phyloP scores from a whole-genome alignment of 148 eudicot species.

The Euryodendron excelsum region DNA sequence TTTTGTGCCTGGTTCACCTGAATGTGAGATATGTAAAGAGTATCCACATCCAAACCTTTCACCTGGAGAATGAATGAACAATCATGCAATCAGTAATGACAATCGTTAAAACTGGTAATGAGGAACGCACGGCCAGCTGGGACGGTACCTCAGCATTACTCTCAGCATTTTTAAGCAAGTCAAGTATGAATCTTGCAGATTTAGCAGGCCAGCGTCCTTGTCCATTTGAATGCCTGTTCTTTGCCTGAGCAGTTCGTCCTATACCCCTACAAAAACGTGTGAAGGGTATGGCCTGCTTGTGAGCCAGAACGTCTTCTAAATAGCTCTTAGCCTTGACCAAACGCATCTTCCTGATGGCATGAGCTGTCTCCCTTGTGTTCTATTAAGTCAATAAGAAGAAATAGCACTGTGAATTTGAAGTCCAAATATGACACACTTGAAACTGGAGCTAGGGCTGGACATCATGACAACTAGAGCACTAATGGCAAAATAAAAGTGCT shows the following conservation, averaged over 20 bases:
- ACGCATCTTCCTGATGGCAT: slow-evolving; percentile 64
- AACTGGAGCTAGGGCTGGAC: background rate
- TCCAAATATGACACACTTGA: background rate
- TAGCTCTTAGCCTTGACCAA: slow-evolving; percentile 74
- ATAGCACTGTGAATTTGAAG: background rate
- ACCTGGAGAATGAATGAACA: slow-evolving; percentile 35
- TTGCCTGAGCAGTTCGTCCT: slow-evolving; percentile 90
- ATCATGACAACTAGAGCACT: background rate
- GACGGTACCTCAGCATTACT: slow-evolving; percentile 73
- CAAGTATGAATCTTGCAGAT: slow-evolving; percentile 72
- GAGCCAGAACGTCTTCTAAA: slow-evolving; percentile 77
- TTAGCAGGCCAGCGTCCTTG: slow-evolving; percentile 93
- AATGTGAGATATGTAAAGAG: slow-evolving; percentile 80
- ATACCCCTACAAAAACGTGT: slow-evolving; percentile 91
- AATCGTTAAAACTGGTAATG: background rate
- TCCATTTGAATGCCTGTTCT: slow-evolving; percentile 78
- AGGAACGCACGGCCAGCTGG: background rate
- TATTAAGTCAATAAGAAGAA: slow-evolving; percentile 16
- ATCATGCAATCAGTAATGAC: background rate
- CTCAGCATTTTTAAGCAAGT: slow-evolving; percentile 88
- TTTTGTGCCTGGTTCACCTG: slow-evolving; percentile 93
- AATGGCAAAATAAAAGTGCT: background rate
- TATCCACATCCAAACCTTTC: slow-evolving; percentile 83
- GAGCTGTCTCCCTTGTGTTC: slow-evolving; percentile 94
- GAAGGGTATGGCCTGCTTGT: slow-evolving; percentile 96